phyloP scores from a whole-genome alignment of 2,329 filamentous ascomycete genomes.

The Colletotrichum sp. region DNA sequence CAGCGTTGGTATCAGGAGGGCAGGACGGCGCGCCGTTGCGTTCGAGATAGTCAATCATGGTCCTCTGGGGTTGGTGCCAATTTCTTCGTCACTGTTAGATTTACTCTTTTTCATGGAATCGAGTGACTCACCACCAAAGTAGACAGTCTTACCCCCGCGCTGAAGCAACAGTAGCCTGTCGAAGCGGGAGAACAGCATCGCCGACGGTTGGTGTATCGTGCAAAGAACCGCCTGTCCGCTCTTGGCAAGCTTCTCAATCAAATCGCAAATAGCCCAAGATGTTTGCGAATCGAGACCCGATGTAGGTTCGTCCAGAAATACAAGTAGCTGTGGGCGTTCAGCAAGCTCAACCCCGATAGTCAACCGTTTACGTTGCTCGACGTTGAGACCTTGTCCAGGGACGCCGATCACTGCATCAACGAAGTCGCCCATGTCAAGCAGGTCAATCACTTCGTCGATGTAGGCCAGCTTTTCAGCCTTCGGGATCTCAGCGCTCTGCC shows the following conservation, averaged over 20 bases:
- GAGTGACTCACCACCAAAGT: slow-evolving; percentile 55
- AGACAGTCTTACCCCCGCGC: slow-evolving; percentile 61
- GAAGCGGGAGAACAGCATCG: slow-evolving; percentile 50
- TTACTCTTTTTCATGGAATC: no score
- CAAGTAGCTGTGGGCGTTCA: slow-evolving; percentile 71
- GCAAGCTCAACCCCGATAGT: slow-evolving; percentile 80
- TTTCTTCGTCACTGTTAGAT: not conserved
- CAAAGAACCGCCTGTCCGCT: slow-evolving; percentile 48
- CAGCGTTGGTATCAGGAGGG: slow-evolving; percentile 62
- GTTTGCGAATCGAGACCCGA: slow-evolving; percentile 78
- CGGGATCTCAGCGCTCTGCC: slow-evolving; percentile 64
- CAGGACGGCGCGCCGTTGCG: slow-evolving; percentile 62
- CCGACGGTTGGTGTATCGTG: slow-evolving; percentile 52
- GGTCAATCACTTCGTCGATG: slow-evolving; percentile 32
- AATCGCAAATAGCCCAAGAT: slow-evolving; percentile 74
- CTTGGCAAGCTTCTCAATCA: slow-evolving; percentile 68
- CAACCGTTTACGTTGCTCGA: slow-evolving; percentile 57
- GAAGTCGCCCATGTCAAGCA: slow-evolving; percentile 59
- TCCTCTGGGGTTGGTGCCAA: slow-evolving; percentile 47
- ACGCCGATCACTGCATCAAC: slow-evolving; percentile 73
- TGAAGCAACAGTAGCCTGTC: slow-evolving; percentile 61
- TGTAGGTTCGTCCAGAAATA: slow-evolving; percentile 80
- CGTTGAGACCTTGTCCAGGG: slow-evolving; percentile 59
- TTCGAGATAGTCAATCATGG: slow-evolving; percentile 62
- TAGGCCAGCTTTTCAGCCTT: slow-evolving; percentile 28